Evolutionary conservation across 2,329 filamentous ascomycete species (phyloP).

Genomic region (Bimuria novae-zelandiae): DNA sequence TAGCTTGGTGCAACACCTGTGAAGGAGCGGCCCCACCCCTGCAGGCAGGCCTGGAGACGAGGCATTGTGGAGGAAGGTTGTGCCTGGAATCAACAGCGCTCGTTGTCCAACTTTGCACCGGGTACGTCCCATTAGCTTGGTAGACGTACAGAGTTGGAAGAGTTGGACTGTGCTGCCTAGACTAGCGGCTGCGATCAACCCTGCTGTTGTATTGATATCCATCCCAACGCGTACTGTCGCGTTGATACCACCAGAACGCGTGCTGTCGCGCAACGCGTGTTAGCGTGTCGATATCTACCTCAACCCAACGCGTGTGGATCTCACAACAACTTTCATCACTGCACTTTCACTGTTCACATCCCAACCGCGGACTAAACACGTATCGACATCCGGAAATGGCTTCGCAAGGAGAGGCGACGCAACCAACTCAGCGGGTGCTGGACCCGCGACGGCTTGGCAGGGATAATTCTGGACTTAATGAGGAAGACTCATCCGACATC

Average conservation of each 20-base stretch:
- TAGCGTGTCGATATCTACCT: not conserved
- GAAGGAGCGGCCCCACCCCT: not conserved
- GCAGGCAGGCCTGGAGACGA: not conserved
- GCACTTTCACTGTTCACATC: too few relatives aligned
- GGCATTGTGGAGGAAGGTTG: not conserved
- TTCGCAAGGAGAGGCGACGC: constrained; percentile 51
- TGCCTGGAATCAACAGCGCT: not conserved
- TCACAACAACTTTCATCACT: not conserved
- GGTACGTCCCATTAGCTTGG: constrained; percentile 19
- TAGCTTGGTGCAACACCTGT: too few relatives aligned
- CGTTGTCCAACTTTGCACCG: not conserved
- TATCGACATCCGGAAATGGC: too few relatives aligned
- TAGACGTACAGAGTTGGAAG: constrained; percentile 5
- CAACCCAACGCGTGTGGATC: not conserved
- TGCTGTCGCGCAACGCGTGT: not conserved
- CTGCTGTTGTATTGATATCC: too few relatives aligned
- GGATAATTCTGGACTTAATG: constrained; percentile 80
- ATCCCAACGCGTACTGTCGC: too few relatives aligned
- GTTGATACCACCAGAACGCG: too few relatives aligned
- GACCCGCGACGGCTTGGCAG: constrained; percentile 80
- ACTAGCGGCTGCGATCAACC: too few relatives aligned
- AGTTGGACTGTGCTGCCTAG: not conserved
- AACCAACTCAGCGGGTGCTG: constrained; percentile 75
- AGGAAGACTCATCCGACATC: constrained; percentile 84
- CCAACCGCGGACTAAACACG: too few relatives aligned